Conservation (phyloP, 352 stramenopile genomes). For the Globisporangium splendens region DNA sequence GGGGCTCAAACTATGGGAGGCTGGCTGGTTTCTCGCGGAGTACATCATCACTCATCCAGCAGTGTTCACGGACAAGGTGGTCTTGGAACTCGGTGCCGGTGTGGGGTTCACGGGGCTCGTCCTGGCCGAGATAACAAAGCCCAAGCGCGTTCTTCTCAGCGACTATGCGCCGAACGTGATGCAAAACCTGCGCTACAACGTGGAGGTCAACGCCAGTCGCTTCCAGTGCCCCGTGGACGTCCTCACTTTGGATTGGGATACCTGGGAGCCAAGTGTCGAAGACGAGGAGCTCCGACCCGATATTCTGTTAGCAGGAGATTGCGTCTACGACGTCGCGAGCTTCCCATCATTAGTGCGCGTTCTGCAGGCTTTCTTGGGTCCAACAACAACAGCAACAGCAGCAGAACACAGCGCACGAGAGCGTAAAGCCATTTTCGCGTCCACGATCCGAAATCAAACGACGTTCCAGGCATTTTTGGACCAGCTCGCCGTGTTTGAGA, state of each 20-base stretch:
- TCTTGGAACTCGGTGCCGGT: conserved; percentile 72
- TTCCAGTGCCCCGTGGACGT: conserved; percentile 52
- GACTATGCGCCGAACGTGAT: conserved; percentile 83
- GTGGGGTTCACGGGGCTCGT: conserved; percentile 70
- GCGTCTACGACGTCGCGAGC: conserved; percentile 61
- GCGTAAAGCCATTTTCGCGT: conserved; percentile 66
- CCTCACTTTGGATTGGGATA: conserved; percentile 67
- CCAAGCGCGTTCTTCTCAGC: conserved; percentile 49
- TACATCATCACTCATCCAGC: conserved; percentile 53
- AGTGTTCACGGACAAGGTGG: conserved; percentile 42
- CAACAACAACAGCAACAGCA: not conserved
- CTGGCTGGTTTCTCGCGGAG: conserved; percentile 71
- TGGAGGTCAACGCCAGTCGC: conserved; percentile 58
- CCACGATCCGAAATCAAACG: conserved; percentile 69
- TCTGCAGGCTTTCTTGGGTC: conserved; percentile 49
- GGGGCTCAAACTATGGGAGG: conserved; percentile 81
- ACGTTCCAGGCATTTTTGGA: conserved; percentile 78
- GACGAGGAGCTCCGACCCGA: conserved; percentile 27
- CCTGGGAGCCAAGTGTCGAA: conserved; percentile 39
- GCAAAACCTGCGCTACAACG: conserved; percentile 81
- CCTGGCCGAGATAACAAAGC: conserved; percentile 35
- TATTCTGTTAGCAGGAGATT: conserved; percentile 71
- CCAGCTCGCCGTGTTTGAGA: conserved; percentile 41
- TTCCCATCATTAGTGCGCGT: conserved; percentile 64
- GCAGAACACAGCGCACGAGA: conserved; percentile 2